Conservation (phyloP, 495 filamentous ascomycete species). For the Neurospora sp. region DNA sequence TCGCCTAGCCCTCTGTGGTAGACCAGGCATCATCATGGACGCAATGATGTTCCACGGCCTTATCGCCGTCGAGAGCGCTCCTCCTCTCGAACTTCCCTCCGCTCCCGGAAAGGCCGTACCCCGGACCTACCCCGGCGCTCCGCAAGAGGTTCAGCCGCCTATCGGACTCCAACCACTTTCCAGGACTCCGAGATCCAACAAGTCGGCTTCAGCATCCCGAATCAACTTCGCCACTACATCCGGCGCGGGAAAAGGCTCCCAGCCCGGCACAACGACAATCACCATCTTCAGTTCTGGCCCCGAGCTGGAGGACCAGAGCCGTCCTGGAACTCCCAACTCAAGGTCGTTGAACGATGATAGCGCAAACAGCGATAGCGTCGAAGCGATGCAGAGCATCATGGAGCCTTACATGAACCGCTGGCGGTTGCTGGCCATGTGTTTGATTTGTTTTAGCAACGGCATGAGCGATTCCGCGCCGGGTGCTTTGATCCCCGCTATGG, state of each 20-base stretch:
- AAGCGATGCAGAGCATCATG: conserved; percentile 10
- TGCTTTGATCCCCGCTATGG: conserved; percentile 65
- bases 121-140: conserved; percentile 30
- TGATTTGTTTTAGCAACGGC: conserved; percentile 46
- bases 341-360: too few species aligned
- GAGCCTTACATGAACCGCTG: conserved; percentile 29
- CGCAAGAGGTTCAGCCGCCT: conserved; percentile 11
- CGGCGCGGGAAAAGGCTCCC: conserved; percentile 26
- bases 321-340: conserved; percentile 48
- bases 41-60: background rate
- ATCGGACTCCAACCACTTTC: conserved; percentile 26
- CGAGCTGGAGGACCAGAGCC: conserved; percentile 22
- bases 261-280: background rate
- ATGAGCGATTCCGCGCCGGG: conserved; percentile 58
- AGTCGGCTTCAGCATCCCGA: conserved; percentile 16
- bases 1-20: too few species aligned
- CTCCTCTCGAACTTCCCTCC: conserved; percentile 1
- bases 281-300: background rate
- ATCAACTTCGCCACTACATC: conserved; percentile 8
- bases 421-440: conserved; percentile 35
- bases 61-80: background rate
- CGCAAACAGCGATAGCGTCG: too few species aligned
- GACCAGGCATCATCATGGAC: background rate
- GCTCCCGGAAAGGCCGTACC: conserved; percentile 27
- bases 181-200: background rate